phyloP scores from a whole-genome alignment of 176 grass and related monocot genomes.

The Eleusine coracana region DNA sequence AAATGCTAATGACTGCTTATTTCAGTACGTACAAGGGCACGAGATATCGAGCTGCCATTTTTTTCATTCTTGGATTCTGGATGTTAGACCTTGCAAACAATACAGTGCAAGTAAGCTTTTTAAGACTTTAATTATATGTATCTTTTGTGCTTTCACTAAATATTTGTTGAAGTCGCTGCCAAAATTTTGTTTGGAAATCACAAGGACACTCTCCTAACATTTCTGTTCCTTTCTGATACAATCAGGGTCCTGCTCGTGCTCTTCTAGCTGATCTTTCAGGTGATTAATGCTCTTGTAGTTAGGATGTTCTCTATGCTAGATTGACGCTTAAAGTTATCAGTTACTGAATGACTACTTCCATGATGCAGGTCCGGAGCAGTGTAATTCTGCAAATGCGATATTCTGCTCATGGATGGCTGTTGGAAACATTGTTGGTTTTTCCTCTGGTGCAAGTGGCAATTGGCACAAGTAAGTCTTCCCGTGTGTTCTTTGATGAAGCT shows the following conservation, averaged over 20 bases:
- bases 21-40: slow-evolving; percentile 83
- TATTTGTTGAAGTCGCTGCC: background rate
- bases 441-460: slow-evolving; percentile 70
- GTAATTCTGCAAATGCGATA: slow-evolving; percentile 98
- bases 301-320: background rate
- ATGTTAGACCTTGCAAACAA: slow-evolving; percentile 99
- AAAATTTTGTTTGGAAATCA: background rate
- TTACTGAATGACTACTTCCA: slow-evolving; percentile 10
- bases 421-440: slow-evolving; percentile 91
- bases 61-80: slow-evolving; percentile 97
- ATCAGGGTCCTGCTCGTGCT: slow-evolving; percentile 89
- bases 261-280: slow-evolving; percentile 96
- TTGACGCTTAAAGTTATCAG: background rate
- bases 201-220: background rate
- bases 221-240: slow-evolving; percentile 21
- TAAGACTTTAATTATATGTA: slow-evolving; percentile 18
- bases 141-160: background rate
- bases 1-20: slow-evolving; percentile 28
- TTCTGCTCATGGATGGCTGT: slow-evolving; percentile 99
- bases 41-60: slow-evolving; percentile 75
- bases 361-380: slow-evolving; percentile 75
- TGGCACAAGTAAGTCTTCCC: slow-evolving; percentile 77
- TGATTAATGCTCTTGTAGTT: slow-evolving; percentile 39
- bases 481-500: slow-evolving; percentile 3
- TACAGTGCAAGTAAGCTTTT: slow-evolving; percentile 85